A percentile compares a stretch with the other conserved stretches of the same genome.
Conservation (phyloP, 2,329 filamentous ascomycete species). For the Aspergillus felis region DNA sequence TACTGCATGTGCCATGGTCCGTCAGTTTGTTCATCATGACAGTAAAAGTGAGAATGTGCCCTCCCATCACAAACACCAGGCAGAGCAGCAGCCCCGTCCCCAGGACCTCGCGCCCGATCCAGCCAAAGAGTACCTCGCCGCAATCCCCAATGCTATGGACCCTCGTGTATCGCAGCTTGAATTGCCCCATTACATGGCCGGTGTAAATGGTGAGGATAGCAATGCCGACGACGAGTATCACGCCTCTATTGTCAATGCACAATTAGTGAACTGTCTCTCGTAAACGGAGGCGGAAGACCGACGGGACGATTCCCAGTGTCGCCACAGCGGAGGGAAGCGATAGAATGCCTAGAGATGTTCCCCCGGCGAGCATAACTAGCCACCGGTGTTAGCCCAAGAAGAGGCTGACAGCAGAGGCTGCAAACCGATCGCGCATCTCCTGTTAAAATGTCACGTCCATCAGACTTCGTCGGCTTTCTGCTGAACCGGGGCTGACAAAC, state of each 20-base stretch:
- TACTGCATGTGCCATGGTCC: slow-evolving; percentile 56
- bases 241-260: slow-evolving; percentile 28
- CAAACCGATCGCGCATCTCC: slow-evolving; percentile 4
- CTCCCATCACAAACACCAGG: slow-evolving; percentile 63
- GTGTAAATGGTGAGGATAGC: slow-evolving; percentile 54
- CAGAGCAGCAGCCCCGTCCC: slow-evolving; percentile 59
- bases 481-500: slow-evolving; percentile 5
- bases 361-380: slow-evolving; percentile 53
- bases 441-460: slow-evolving; percentile 25
- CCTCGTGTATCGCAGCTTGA: slow-evolving; percentile 52
- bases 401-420: neutral
- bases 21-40: slow-evolving; percentile 64
- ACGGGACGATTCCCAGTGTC: slow-evolving; percentile 49
- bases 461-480: slow-evolving; percentile 19
- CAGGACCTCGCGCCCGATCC: slow-evolving; percentile 56
- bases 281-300: slow-evolving; percentile 8
- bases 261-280: too few species aligned
- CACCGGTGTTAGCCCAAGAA: slow-evolving; percentile 1
- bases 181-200: slow-evolving; percentile 55
- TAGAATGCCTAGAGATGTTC: slow-evolving; percentile 53
- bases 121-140: slow-evolving; percentile 58
- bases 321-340: slow-evolving; percentile 52
- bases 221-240: slow-evolving; percentile 50
- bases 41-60: slow-evolving; percentile 63
- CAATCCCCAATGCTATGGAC: slow-evolving; percentile 65